Evolutionary conservation across 495 filamentous ascomycete species (phyloP), one percentile per base, ranked within the genome.

Genomic region (Lepidopterella palustris): DNA sequence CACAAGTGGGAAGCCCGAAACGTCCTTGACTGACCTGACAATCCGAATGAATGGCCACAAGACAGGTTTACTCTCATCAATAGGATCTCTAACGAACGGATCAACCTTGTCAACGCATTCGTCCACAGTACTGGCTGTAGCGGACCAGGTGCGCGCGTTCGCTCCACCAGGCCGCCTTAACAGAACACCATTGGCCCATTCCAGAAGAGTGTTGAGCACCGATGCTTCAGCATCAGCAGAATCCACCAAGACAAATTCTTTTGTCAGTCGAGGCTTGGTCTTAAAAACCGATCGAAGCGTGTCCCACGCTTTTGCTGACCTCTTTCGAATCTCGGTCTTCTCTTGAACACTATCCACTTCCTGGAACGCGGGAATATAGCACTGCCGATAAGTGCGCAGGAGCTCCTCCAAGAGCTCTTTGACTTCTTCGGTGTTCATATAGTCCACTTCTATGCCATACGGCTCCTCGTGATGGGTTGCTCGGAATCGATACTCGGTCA

Each of bases 361-460:
- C 18, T 57, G 40, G 21, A 64, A 57, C 1, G 57, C 28, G n/a
- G 61, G 50, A 8, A 55, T 42, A 35, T 60, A 55, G 18, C 45
- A 59, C 2, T 57, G 39, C 9, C 52, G 35, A 25, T 51, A 64
- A 24, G 18, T 59, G 20, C 57, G n/a, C 13, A 64, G 20, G 3
- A 64, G 57, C 21, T 60, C 61, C 0, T 64, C 56, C 23, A 64
- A 50, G 23, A 64, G 56, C 18, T 64, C 61, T 52, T 52, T 55
- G 25, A 57, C 55, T 25, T 64, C 61, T 31, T 64, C 61, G 39
- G 26, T 20, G 23, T n/a, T 60, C 61, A 64, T 49, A 45, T 64
- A 64, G n/a, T 64, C 57, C 11, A 60, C 53, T 32, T 59, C 61
- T 10, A 64, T 51, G 6, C 31, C 45, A 24, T 59, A 64, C 15